Evolutionary conservation across 768 basidiomycete species (phyloP), one percentile per base, ranked within the genome.

Genomic region (Russula ochroleuca): DNA sequence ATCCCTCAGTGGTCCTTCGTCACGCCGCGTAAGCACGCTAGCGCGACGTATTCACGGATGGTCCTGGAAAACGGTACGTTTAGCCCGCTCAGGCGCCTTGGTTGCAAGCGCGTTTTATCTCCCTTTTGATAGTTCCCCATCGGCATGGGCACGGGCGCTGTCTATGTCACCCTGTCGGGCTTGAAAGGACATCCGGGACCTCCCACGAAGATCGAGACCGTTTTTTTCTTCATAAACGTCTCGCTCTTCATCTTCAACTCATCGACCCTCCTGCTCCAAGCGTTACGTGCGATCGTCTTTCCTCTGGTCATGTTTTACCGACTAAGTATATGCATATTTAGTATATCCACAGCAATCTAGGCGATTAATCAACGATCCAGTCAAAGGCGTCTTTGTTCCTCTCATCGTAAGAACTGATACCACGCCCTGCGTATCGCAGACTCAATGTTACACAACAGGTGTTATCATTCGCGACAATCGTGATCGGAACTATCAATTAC

Each of bases 111-210:
- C n/a, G n/a, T 13, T 37, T 71, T 66, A 25, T 35, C 19, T 35
- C 19, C 48, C 33, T 49, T 35, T 53, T n/a, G 1, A 35, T 56
- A 80, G 80, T 81, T 80, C 67, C 79, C 79, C 0, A 76, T 81
- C 48, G 79, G 80, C 43, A 80, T 80, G 78, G 79, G 80, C 41
- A 80, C 79, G 9, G 78, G 79, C 52, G 79, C 80, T 7, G 80
- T 81, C 57, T 80, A 80, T 69, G 76, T 80, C n/a, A 77, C 78
- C 11, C 71, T 81, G 31, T 76, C 77, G 5, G 78, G 77, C 31
- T 55, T 79, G 35, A 77, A 77, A 61, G 60, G 72, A 15, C 78
- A 73, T 41, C 72, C 76, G 6, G 25, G 68, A 7, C 61, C 70
- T 10, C 67, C 78, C n/a, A 75, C 71, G 10, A 64, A 64, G 35